These are phyloP conservation scores for Cryptosporidium felis DNA, from an alignment of 169 alveolate species.

Conservation along the genomic window DNA sequence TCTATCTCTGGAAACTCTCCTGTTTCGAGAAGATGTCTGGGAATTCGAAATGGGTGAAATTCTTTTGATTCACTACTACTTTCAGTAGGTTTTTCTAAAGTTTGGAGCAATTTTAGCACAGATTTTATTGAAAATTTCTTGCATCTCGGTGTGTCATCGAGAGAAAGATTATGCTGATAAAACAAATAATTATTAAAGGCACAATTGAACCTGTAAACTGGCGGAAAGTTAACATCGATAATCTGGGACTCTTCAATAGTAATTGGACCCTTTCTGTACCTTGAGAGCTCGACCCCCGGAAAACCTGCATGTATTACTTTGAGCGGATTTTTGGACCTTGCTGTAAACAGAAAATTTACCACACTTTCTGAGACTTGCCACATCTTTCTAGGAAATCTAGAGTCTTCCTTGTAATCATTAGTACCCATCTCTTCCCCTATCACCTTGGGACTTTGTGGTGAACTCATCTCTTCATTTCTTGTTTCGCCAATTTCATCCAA, in stretches of 20 bases:
- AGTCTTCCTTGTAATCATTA: too few species aligned
- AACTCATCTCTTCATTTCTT: neutral
- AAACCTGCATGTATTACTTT: conserved; percentile 66
- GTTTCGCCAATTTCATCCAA: neutral
- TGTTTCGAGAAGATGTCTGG: conserved; percentile 29
- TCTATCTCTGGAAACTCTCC: conserved; percentile 26
- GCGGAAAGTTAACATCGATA: conserved; percentile 46
- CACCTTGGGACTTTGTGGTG: too few species aligned
- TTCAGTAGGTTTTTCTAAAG: conserved; percentile 23
- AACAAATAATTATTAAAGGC: conserved; percentile 19
- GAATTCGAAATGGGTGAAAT: conserved; percentile 63
- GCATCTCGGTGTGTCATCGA: conserved; percentile 48
- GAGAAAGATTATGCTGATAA: neutral
- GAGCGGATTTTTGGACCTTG: conserved; percentile 33
- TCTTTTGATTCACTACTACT: neutral
- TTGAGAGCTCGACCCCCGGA: conserved; percentile 58
- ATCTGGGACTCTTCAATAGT: neutral
- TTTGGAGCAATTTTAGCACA: conserved; percentile 10
- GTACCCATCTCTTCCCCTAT: neutral
- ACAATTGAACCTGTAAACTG: conserved; percentile 60
- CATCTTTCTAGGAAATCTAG: conserved; percentile 56
- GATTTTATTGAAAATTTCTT: conserved; percentile 19
- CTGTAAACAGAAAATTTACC: conserved; percentile 1
- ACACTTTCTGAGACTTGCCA: conserved; percentile 55
- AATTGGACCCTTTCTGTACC: conserved; percentile 64